Base-by-base conservation (phyloP, 305 asterid genomes). In the Fraxinus floribunda region DNA sequence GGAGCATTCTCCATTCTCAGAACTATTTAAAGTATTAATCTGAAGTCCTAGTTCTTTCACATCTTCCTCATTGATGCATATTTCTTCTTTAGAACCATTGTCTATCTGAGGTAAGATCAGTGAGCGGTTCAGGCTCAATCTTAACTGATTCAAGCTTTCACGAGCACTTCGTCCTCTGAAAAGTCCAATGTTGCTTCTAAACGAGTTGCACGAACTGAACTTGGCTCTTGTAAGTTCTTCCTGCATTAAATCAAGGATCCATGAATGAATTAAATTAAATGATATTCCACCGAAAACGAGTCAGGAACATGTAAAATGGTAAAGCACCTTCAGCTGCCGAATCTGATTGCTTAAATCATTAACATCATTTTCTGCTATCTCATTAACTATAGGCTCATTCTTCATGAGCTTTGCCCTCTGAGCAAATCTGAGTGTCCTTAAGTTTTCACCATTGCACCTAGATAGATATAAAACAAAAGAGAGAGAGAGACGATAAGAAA, bases 171-270 rank as follows among this genome's bases (percentile, higher is more conserved):
- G 89, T 66, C 92, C 91, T 81, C 81, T 86, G 81, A 88, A 93
- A 82, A 84, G 88, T 44, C 93, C 94, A 49, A 82, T 74, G 83
- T 80, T 88, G 88, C 86, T 87, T 85, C 87, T 85, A 1, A 83
- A 70, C 35, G 93, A 88, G 85, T 87, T 87, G 84, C 86, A 78
- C 35, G 85, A 75, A 79, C 88, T 90, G 86, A 97, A 92, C 86
- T 90, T 93, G n/a, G 94, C 95, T 87, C 94, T 89, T 87, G 91
- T 93, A 71, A 96, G 98, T 86, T 96, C 99, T 87, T 96, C 99
- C 99, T 96, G 94, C 85, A 85, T 77, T 78, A 72, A 62, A 30
- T n/a, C 80, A 81, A 81, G 60, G 62, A 41, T 75, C 55, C 41
- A 8, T 84, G 52, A 71, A 79, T 75, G 82, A 77, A 78, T 36